A percentile compares a stretch with the other conserved stretches of the same genome.
Evolutionary conservation across 1,284 basidiomycete species (phyloP).

Genomic region (Rhodofomes roseus): DNA sequence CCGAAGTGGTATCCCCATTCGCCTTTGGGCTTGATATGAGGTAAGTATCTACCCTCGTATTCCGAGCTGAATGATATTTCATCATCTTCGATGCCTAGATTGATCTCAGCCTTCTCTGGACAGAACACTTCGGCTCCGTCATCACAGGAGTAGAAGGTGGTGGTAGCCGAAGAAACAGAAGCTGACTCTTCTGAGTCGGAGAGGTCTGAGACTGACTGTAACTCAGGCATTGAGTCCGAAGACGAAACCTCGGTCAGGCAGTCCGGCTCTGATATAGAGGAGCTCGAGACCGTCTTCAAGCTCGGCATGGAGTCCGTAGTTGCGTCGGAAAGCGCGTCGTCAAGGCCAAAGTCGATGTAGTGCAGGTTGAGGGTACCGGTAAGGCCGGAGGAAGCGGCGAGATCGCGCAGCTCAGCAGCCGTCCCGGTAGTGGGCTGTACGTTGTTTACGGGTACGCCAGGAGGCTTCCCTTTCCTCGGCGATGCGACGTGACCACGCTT

Average conservation of each 20-base stretch:
- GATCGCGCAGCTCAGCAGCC: neutral
- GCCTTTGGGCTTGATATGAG: no score
- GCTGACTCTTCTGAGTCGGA: neutral
- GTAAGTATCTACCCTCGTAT: no score
- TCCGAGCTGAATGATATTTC: no score
- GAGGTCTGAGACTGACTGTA: neutral
- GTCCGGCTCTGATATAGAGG: neutral
- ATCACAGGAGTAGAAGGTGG: no score
- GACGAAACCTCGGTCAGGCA: no score
- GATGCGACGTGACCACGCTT: neutral
- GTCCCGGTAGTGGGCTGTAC: neutral
- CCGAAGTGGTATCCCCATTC: no score
- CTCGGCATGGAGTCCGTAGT: neutral
- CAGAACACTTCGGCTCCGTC: no score
- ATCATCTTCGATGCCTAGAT: no score
- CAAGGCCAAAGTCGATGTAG: neutral
- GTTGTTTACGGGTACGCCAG: conserved; percentile 1
- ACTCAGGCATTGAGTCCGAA: no score
- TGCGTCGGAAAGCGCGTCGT: neutral
- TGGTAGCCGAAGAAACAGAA: no score
- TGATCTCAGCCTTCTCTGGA: no score
- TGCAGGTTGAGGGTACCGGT: neutral
- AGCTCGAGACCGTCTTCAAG: neutral
- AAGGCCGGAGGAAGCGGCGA: neutral
- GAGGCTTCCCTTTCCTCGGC: neutral